A percentile compares a stretch with the other conserved stretches of the same genome.
Conservation (phyloP, 345 rosid species). For the Sapria himalayana region DNA sequence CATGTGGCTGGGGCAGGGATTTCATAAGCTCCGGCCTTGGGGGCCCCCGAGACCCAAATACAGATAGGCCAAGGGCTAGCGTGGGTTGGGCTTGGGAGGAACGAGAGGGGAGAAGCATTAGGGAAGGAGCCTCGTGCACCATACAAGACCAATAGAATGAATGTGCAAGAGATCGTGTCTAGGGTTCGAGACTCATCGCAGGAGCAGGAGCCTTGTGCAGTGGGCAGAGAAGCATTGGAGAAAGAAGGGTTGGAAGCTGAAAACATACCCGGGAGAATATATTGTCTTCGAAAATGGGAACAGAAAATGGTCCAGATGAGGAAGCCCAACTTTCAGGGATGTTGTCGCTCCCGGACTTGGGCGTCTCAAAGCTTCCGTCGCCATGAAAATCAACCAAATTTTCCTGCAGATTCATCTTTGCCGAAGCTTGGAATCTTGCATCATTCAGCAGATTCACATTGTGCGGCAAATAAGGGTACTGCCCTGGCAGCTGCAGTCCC, state of each 20-base stretch:
- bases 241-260: neutral
- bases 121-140: too few relatives aligned
- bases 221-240: neutral
- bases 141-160: too few relatives aligned
- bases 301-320: conserved; percentile 28
- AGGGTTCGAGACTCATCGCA: too few relatives aligned
- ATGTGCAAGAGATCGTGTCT: too few relatives aligned
- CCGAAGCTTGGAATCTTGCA: conserved; percentile 21
- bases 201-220: too few relatives aligned
- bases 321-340: conserved; percentile 39
- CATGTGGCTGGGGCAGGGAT: too few relatives aligned
- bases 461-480: conserved; percentile 25
- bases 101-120: too few relatives aligned
- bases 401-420: conserved; percentile 30
- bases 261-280: conserved; percentile 31
- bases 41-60: too few relatives aligned
- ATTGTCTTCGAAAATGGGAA: conserved; percentile 35
- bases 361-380: conserved; percentile 36
- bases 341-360: conserved; percentile 21
- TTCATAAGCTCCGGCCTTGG: too few relatives aligned
- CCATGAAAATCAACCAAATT: conserved; percentile 30
- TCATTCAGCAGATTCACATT: conserved; percentile 28
- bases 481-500: conserved; percentile 24
- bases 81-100: too few relatives aligned
- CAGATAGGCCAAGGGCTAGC: too few relatives aligned